Base-by-base conservation (phyloP, 163 green algal species). In the Scenedesmus sp. region DNA sequence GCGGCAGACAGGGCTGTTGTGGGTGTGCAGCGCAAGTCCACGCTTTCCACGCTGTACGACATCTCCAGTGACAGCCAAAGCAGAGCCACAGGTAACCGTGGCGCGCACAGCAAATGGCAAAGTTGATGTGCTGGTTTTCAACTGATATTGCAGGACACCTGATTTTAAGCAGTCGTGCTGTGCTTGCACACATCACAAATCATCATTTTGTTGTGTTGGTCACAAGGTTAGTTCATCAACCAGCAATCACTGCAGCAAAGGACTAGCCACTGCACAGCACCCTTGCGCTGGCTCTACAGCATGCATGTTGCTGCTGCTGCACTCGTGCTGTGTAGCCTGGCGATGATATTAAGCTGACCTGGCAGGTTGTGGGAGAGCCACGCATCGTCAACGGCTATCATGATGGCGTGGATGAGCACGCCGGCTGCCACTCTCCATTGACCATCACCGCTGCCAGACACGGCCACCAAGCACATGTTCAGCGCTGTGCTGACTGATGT, bases 401-500 rank as follows among this genome's bases (percentile, higher is more conserved):
- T 44, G 86, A 91, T 37, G 46, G 33, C 43, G 86, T 40, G 46
- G 30, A 35, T n/a, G 24, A 86, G 33, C 18, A 18, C 22, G 35
- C 33, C 24, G 12, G 68, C 81, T 92, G 89, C 83, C 22, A n/a
- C 13, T 72, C 65, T 0, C 89, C 89, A 49, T 51, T 86, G 24
- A 86, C 68, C 26, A 30, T 92, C 30, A 49, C 68, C 2, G 89
- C 89, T 2, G 83, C n/a, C 49, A 30, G 33, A 16, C 33, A 44
- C 43, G 18, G 51, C n/a, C 61, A 89, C 68, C 33, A 42, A 83
- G 43, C 89, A 92, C 81, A 22, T 42, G 0, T 78, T 92, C 37
- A 40, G 12, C 33, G 89, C 87, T 13, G 72, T 65, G 22, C 81
- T 92, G 51, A 86, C 37, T 30, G 89, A 92, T 49, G 89, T 92